Base-by-base conservation (phyloP, 805 yeast genomes). In the Clavispora phyllophila region DNA sequence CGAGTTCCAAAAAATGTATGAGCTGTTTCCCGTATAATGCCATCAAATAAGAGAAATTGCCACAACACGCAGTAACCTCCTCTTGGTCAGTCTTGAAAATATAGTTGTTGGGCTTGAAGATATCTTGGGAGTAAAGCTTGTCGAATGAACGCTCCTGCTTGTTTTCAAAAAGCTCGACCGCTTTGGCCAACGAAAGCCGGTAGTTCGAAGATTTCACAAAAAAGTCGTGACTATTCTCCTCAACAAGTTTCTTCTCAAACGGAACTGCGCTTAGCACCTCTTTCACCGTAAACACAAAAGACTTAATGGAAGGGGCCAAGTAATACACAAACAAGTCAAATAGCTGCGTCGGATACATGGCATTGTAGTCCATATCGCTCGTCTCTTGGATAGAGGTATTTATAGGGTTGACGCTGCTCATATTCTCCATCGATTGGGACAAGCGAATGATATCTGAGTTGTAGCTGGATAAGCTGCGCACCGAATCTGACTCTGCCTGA, bases 51-150 rank as follows among this genome's bases (percentile, higher is more conserved):
- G 90, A 73, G 55, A 86, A 86, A 57, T 86, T 84, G 1, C 90
- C 91, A 65, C 93, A 85, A 36, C 86, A 77, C 0, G 95, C 95
- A 1, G 90, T 85, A 3, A 86, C 84, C 50, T 84, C 89, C 61
- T 86, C 95, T 51, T 82, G 84, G 46, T 81, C 83, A 1, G 82
- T 71, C 46, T 71, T 75, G 32, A 70, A 56, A 54, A 63, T 32
- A 53, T 71, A 52, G 38, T 63, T 54, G 45, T 55, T 44, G 2
- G 61, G 44, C 32, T 65, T 63, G 57, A 81, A 81, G 7, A 77
- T 63, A 4, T 73, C 73, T 53, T 81, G 79, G 2, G 69, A 62
- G 52, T 87, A 86, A 13, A 86, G 60, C 47, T 69, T 72, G 28
- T 70, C 71, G 42, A 86, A 73, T 0, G 91, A 79, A 38, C 65